Base-by-base conservation (phyloP, 352 stramenopile genomes). In the Blastocystis sp. region DNA sequence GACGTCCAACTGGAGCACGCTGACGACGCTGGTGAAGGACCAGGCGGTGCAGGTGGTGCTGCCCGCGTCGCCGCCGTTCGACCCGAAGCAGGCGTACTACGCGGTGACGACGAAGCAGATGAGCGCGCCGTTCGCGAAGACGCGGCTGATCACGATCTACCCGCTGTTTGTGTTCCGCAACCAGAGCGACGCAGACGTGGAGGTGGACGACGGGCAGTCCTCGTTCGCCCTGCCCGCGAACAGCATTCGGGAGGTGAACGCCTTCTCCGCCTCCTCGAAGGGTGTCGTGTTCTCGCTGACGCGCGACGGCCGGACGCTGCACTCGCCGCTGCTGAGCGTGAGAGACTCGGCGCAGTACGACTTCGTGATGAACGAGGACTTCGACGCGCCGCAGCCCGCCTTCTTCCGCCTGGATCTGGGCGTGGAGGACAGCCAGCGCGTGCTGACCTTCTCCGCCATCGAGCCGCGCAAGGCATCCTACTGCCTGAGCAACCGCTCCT, bases 161-260 rank as follows among this genome's bases (percentile, higher is more conserved):
- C 71, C 71, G 64, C 71, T 21, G 3, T 81, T 66, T 10, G 48
- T 81, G 19, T 66, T 81, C 34, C 28, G 64, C 17, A 81, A 81
- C 43, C 54, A 42, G 10, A 81, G 48, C 17, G 14, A 21, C 2
- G n/a, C 42, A 3, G 71, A 81, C 19, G 24, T 81, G 45, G 38
- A 21, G 3, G 3, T 81, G 7, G 21, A 42, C 40, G 48, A 81
- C 9, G 28, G 66, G 6, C 42, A 57, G 28, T 9, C 64, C 28
- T 64, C 21, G 17, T 21, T 81, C 10, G 21, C 71, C 17, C 71
- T 81, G 42, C 57, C 71, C 43, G 43, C 43, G 28, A 40, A 54
- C 28, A 34, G 28, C 28, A 34, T 34, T 0, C 28, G 28, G 28
- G 28, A 34, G 28, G 28, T 0, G 28, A 34, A 34, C 28, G 28